These are phyloP conservation scores for Pseudogymnoascus sp. DNA, from an alignment of 2,329 filamentous ascomycete species.

Conservation along the genomic window DNA sequence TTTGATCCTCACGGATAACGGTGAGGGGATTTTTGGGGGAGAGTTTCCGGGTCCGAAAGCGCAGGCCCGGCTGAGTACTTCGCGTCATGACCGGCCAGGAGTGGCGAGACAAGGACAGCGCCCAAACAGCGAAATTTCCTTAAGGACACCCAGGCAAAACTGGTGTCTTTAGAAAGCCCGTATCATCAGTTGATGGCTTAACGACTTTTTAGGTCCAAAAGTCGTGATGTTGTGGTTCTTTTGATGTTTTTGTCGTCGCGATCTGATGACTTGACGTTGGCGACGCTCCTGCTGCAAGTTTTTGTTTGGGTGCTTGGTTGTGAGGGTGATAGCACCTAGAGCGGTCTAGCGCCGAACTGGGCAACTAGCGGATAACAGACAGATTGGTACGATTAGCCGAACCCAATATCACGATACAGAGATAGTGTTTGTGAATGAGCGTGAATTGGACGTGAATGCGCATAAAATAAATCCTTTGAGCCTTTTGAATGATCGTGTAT, in stretches of 20 bases:
- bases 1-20: slow-evolving; percentile 78
- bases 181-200: slow-evolving; percentile 22
- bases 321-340: slow-evolving; percentile 5
- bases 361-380: neutral
- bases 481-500: neutral
- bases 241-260: slow-evolving; percentile 11
- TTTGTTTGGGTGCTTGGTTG: slow-evolving; percentile 9
- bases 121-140: slow-evolving; percentile 7
- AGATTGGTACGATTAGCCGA: slow-evolving; percentile 2
- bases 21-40: slow-evolving; percentile 19
- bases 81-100: slow-evolving; percentile 8
- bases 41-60: slow-evolving; percentile 23
- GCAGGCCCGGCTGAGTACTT: slow-evolving; percentile 9
- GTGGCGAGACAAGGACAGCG: neutral
- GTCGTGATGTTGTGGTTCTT: slow-evolving; percentile 19
- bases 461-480: neutral
- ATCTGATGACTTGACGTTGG: slow-evolving; percentile 12
- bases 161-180: slow-evolving; percentile 10
- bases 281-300: slow-evolving; percentile 9
- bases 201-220: slow-evolving; percentile 15
- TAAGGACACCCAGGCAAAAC: slow-evolving; percentile 13
- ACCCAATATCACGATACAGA: slow-evolving; percentile 6
- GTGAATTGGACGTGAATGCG: neutral
- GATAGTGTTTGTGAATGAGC: neutral
- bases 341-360: neutral